These are phyloP conservation scores for Annulohypoxylon bovei DNA, from an alignment of 495 filamentous ascomycete species.

Conservation along the genomic window DNA sequence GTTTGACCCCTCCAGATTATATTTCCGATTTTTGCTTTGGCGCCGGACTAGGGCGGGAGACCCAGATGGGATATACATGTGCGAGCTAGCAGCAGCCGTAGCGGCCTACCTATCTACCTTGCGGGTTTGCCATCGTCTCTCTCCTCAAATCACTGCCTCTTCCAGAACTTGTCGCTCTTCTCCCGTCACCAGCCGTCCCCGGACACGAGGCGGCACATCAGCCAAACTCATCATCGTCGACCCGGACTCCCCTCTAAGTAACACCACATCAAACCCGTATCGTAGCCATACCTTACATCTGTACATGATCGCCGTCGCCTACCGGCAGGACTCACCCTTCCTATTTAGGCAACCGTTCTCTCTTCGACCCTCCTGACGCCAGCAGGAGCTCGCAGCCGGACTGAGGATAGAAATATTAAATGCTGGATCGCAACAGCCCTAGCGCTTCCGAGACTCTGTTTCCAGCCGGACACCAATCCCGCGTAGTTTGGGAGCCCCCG, in stretches of 20 bases:
- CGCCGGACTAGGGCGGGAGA: slow-evolving; percentile 39
- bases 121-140: slow-evolving; percentile 37
- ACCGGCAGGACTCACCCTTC: slow-evolving; percentile 41
- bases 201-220: slow-evolving; percentile 28
- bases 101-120: slow-evolving; percentile 26
- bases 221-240: slow-evolving; percentile 28
- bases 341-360: slow-evolving; percentile 34
- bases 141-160: slow-evolving; percentile 43
- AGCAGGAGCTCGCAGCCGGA: slow-evolving; percentile 21
- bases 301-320: slow-evolving; percentile 42
- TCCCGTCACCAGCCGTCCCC: slow-evolving; percentile 29
- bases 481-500: slow-evolving; percentile 38
- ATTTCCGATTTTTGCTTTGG: slow-evolving; percentile 43
- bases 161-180: slow-evolving; percentile 34
- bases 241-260: slow-evolving; percentile 30
- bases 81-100: slow-evolving; percentile 26
- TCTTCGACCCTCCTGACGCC: slow-evolving; percentile 27
- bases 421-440: slow-evolving; percentile 33
- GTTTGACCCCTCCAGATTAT: slow-evolving; percentile 48
- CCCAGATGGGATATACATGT: slow-evolving; percentile 41
- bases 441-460: slow-evolving; percentile 43
- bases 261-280: slow-evolving; percentile 43
- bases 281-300: slow-evolving; percentile 34
- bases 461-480: slow-evolving; percentile 35
- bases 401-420: slow-evolving; percentile 35